Percentiles rank a stretch among this genome's conserved stretches.
Conservation (phyloP, 768 basidiomycete genomes). For the Pulveroboletus ravenelii region DNA sequence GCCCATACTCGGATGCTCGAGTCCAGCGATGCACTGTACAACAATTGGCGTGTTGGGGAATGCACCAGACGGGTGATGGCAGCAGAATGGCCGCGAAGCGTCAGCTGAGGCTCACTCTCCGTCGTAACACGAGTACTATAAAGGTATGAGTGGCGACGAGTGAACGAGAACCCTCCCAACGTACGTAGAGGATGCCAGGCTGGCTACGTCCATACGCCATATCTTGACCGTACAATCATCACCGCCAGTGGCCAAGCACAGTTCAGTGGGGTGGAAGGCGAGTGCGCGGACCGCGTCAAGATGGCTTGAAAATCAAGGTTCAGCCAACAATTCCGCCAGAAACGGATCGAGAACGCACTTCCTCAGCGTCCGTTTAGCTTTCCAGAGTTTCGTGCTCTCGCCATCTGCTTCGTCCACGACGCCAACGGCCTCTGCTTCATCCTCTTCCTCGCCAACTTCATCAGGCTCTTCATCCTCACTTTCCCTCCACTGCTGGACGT, state of each 20-base stretch:
- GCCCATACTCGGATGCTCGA: conserved; percentile 91
- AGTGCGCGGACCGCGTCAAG: conserved; percentile 89
- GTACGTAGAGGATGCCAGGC: conserved; percentile 72
- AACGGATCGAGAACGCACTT: conserved; percentile 55
- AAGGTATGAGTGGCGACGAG: conserved; percentile 4
- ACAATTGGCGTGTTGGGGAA: conserved; percentile 64
- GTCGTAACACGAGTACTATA: conserved; percentile 64
- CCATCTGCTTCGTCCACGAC: conserved; percentile 65
- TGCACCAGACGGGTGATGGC: conserved; percentile 84
- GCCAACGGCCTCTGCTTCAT: conserved; percentile 47
- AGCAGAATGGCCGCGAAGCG: conserved; percentile 89
- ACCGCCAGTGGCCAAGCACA: conserved; percentile 87
- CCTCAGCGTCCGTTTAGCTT: conserved; percentile 78
- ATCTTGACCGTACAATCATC: conserved; percentile 96
- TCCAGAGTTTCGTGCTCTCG: conserved; percentile 76
- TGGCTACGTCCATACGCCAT: conserved; percentile 82
- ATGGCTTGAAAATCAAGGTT: conserved; percentile 51
- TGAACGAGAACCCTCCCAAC: conserved; percentile 30
- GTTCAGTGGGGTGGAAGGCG: conserved; percentile 82
- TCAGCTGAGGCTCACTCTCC: conserved; percentile 90
- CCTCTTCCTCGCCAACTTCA: conserved; percentile 64
- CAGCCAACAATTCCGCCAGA: not conserved
- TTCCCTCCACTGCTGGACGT: conserved; percentile 39
- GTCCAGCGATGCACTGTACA: conserved; percentile 93
- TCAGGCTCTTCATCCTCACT: conserved; percentile 57